These are phyloP conservation scores for Candolleomyces eurysporus DNA, from an alignment of 768 basidiomycete genomes.

Conservation along the genomic window DNA sequence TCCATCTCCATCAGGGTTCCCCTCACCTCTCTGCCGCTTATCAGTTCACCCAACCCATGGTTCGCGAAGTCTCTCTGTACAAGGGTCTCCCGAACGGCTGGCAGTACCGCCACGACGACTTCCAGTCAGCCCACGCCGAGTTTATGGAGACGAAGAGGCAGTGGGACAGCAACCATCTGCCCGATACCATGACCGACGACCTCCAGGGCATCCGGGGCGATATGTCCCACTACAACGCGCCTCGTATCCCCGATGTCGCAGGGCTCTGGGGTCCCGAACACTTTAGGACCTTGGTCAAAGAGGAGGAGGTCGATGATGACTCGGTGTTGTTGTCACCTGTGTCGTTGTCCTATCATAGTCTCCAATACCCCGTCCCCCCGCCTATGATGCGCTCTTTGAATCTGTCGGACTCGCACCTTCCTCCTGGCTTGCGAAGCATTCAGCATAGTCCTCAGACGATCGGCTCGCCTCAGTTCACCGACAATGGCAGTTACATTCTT, in stretches of 20 bases:
- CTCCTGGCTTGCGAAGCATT: constrained; percentile 7
- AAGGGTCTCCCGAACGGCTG: constrained; percentile 47
- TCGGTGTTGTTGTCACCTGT: not conserved
- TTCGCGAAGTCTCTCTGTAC: constrained; percentile 46
- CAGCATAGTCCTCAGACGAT: not conserved
- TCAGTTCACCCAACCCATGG: constrained; percentile 28
- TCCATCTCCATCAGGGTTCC: not conserved
- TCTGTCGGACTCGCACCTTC: constrained; percentile 6
- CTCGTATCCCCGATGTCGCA: constrained; percentile 39
- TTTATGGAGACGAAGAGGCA: constrained; percentile 30
- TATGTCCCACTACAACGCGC: constrained; percentile 14
- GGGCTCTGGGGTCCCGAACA: constrained; percentile 31
- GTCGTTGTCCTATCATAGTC: not conserved
- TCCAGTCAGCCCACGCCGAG: constrained; percentile 33
- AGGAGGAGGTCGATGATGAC: constrained; percentile 10
- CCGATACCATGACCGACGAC: constrained; percentile 15
- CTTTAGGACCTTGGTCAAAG: constrained; percentile 16
- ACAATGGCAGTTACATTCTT: constrained; percentile 13
- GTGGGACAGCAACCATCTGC: not conserved
- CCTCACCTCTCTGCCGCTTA: not conserved
- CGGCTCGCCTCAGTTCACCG: constrained; percentile 8
- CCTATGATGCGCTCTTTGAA: constrained; percentile 5
- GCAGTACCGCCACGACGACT: constrained; percentile 39
- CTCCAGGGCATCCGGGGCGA: constrained; percentile 9
- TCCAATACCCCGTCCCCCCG: constrained; percentile 17